Percentiles rank a stretch among this genome's conserved stretches.
Conservation (phyloP, 768 basidiomycete genomes). For the Leccinum pellstonianum region DNA sequence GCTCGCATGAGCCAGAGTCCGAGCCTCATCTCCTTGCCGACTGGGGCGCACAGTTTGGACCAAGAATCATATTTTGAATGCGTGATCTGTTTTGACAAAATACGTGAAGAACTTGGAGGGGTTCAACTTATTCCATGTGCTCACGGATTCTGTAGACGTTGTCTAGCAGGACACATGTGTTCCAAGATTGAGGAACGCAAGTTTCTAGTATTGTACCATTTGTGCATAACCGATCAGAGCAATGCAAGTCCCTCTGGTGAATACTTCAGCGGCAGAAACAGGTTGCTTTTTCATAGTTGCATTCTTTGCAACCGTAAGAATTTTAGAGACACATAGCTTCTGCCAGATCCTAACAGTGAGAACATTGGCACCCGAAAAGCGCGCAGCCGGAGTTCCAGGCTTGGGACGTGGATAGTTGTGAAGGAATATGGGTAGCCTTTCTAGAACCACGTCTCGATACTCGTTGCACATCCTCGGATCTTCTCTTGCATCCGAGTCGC, state of each 20-base stretch:
- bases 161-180: slow-evolving; percentile 43
- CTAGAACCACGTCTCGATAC: no score
- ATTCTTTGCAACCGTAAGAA: no score
- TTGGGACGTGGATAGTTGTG: no score
- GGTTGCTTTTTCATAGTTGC: no score
- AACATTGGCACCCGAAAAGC: no score
- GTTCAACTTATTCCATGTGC: slow-evolving; percentile 42
- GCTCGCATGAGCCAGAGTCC: background rate
- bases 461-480: no score
- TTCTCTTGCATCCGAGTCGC: no score
- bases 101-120: slow-evolving; percentile 36
- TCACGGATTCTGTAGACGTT: slow-evolving; percentile 55
- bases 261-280: slow-evolving; percentile 3
- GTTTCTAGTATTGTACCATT: slow-evolving; percentile 61
- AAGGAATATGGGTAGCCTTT: no score
- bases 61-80: slow-evolving; percentile 42
- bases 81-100: slow-evolving; percentile 54
- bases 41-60: background rate
- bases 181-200: slow-evolving; percentile 49
- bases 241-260: slow-evolving; percentile 34
- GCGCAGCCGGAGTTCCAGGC: no score
- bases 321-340: no score
- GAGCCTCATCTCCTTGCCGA: slow-evolving; percentile 1
- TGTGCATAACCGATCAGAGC: slow-evolving; percentile 42
- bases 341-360: no score